Base-by-base conservation (phyloP, 176 grass and related monocot species). In the Oryza meridionalis region DNA sequence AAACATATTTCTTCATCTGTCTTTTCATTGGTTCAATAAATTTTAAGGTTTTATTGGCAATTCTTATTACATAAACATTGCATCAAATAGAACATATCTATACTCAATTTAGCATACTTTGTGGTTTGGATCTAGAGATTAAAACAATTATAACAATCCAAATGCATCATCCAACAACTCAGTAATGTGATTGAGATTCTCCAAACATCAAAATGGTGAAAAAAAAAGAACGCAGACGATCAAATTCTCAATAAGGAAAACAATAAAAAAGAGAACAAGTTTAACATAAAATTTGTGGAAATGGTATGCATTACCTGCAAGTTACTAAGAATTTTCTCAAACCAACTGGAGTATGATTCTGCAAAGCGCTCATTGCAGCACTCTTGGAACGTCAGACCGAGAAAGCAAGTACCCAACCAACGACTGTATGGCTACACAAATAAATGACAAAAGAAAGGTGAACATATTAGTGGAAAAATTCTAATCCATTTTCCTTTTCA, bases 401-500 rank as follows among this genome's bases (percentile, higher is more conserved):
- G 88, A 74, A 86, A 86, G 59, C 79, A 86, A 69, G 74, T 90
- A 83, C 88, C 88, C 83, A 90, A 66, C 88, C 84, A 90, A 74
- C 84, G 15, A 79, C 84, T 83, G 37, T 83, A 82, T 50, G 45
- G 24, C 88, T 86, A 22, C 55, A 61, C 2, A 75, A 47, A 42
- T n/a, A 78, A 46, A 69, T 86, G 29, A 19, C 59, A 79, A 73
- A 59, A 70, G 44, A 66, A 59, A 69, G 65, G 21, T 7, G 8
- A 68, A 22, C n/a, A 62, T 67, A 73, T 82, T 49, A 77, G 32
- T n/a, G 53, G 77, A 72, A 85, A 22, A 4, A 58, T n/a, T 75
- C 14, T 65, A 27, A 45, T 37, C 45, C 25, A 67, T 65, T 61
- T 73, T 78, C 44, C 21, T 59, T 67, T 15, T 38, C 15, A 86